Evolutionary conservation across 108 stramenopile species (phyloP).

Genomic region (Cyclotella atomus): DNA sequence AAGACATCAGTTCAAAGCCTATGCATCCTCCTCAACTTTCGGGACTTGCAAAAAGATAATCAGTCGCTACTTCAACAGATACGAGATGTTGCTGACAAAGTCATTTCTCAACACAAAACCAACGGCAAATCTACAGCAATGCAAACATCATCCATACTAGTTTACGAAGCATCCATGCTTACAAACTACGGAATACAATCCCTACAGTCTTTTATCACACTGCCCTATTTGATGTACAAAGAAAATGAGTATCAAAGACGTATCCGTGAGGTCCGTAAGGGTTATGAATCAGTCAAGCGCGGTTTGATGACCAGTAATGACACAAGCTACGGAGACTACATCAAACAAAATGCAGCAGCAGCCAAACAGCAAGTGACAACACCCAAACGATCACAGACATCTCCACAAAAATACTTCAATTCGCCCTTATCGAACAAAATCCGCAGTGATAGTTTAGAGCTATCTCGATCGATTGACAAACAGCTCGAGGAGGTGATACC

Average conservation of each 20-base stretch:
- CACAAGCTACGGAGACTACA: neutral
- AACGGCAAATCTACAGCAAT: neutral
- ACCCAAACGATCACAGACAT: neutral
- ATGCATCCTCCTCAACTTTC: conserved; percentile 53
- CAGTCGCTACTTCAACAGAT: conserved; percentile 12
- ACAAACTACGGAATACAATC: conserved; percentile 41
- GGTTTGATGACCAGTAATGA: conserved; percentile 24
- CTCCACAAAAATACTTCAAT: no score
- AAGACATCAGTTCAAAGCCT: conserved; percentile 23
- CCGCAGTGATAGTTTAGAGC: neutral
- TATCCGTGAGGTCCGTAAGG: conserved; percentile 19
- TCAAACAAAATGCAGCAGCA: neutral
- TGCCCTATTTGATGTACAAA: conserved; percentile 39
- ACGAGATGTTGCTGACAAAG: conserved; percentile 3
- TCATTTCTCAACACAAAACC: conserved; percentile 2
- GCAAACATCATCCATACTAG: conserved; percentile 27
- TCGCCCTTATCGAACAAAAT: neutral
- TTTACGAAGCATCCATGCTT: conserved; percentile 49
- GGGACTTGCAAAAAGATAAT: conserved; percentile 19
- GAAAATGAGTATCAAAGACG: conserved; percentile 29
- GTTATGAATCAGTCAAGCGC: conserved; percentile 17
- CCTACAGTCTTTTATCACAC: conserved; percentile 45
- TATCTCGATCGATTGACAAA: neutral
- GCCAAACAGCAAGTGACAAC: neutral
- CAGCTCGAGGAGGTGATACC: neutral